Evolutionary conservation across 768 basidiomycete species (phyloP).

Genomic region (Tylopilus subfusipes): DNA sequence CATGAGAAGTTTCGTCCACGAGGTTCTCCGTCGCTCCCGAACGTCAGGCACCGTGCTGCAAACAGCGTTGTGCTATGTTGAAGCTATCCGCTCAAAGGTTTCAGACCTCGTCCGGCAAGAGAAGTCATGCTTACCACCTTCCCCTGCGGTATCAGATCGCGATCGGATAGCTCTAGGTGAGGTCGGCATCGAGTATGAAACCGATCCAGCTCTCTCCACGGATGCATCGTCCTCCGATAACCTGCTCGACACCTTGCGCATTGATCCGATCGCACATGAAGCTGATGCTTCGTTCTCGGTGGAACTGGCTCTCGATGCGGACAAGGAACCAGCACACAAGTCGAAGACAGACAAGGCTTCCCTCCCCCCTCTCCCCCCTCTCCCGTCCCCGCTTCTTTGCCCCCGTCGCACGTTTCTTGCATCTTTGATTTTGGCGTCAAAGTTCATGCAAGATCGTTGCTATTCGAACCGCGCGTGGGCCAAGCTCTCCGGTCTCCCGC

Average conservation of each 20-base stretch:
- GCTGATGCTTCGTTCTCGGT: slow-evolving; percentile 15
- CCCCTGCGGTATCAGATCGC: slow-evolving; percentile 40
- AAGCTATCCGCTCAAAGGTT: slow-evolving; percentile 71
- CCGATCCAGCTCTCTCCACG: slow-evolving; percentile 21
- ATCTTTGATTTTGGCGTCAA: slow-evolving; percentile 83
- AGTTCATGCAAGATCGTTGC: slow-evolving; percentile 90
- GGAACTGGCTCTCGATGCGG: slow-evolving; percentile 12
- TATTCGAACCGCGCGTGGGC: slow-evolving; percentile 96
- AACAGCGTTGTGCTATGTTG: slow-evolving; percentile 83
- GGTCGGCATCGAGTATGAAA: slow-evolving; percentile 42
- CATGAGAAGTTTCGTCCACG: slow-evolving; percentile 78
- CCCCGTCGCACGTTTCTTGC: slow-evolving; percentile 88
- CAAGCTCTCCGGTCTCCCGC: slow-evolving; percentile 83
- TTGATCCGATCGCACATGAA: slow-evolving; percentile 30
- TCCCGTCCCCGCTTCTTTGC: slow-evolving; percentile 82
- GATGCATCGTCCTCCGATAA: slow-evolving; percentile 20
- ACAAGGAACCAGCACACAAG: slow-evolving; percentile 8
- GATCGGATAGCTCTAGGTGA: slow-evolving; percentile 42
- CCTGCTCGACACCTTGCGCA: slow-evolving; percentile 43
- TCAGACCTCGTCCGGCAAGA: slow-evolving; percentile 59
- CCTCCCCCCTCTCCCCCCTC: slow-evolving; percentile 37
- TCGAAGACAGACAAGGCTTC: slow-evolving; percentile 14
- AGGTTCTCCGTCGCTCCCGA: slow-evolving; percentile 81
- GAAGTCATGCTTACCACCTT: slow-evolving; percentile 40
- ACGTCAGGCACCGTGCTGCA: slow-evolving; percentile 83